phyloP scores from a whole-genome alignment of 345 rosid species.

The Leavenworthia alabamica region DNA sequence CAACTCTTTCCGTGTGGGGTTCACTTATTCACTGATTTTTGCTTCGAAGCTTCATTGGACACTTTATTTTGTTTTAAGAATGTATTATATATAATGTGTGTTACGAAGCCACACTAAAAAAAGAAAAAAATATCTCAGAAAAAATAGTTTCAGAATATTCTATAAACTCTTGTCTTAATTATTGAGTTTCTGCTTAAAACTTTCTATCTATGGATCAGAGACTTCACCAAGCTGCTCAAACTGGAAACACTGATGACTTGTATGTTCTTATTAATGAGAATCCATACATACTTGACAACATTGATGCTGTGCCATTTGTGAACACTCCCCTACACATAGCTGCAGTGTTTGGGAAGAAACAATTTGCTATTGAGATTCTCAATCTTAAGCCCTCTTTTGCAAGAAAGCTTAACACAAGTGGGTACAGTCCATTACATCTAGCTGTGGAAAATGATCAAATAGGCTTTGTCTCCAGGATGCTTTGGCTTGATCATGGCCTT shows the following conservation, averaged over 20 bases:
- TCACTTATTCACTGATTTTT: neutral
- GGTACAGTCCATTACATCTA: constrained; percentile 33
- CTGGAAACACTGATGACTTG: constrained; percentile 11
- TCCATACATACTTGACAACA: constrained; percentile 6
- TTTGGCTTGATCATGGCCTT: neutral
- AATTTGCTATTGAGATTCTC: constrained; percentile 25
- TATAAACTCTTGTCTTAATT: too few species aligned
- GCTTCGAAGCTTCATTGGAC: neutral
- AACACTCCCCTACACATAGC: constrained; percentile 37
- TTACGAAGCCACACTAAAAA: neutral
- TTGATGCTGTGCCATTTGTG: constrained; percentile 27
- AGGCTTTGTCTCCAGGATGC: neutral
- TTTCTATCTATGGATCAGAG: constrained; percentile 7
- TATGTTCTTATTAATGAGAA: constrained; percentile 23
- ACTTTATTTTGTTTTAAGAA: neutral
- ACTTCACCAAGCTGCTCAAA: constrained; percentile 16
- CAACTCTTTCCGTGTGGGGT: neutral
- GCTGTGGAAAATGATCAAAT: constrained; percentile 12
- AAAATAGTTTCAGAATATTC: too few species aligned
- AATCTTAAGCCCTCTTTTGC: constrained; percentile 36
- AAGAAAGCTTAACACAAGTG: constrained; percentile 25
- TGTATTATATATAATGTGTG: neutral
- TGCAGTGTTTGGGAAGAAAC: constrained; percentile 17
- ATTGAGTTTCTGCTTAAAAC: neutral
- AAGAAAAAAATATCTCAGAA: neutral